Evolutionary conservation across 305 asterid species (phyloP), one percentile per base, ranked within the genome.

Genomic region (Fraxinus nigra): DNA sequence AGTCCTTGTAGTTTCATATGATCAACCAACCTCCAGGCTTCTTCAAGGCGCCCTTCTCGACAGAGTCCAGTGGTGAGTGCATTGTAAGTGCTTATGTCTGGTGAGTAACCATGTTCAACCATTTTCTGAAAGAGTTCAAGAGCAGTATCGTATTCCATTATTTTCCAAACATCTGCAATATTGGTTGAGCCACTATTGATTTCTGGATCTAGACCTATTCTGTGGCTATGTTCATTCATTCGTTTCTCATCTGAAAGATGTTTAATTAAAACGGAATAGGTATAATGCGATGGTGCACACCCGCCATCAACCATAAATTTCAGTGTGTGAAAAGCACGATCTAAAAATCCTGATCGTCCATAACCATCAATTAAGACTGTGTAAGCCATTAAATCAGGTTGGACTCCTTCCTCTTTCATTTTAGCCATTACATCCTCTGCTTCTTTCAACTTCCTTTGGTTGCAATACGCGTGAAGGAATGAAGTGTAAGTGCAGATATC

Each of bases 401-500:
- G 67, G 20, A 91, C 81, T 14, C 92, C 94, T 80, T 82, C 91
- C 77, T 88, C 85, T 81, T 83, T 85, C 95, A 94, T 92, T 84
- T 82, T 90, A 35, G 69, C 76, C 90, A 94, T 88, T 83, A 89
- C 80, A 76, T 82, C 90, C 87, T 92, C 97, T 5, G 93, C 98
- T 87, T 92, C 94, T 85, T 88, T 90, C 87, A 91, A 80, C 89
- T 84, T 92, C 77, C 94, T 92, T 83, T 84, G 92, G 83, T 93
- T 94, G 93, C 92, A 91, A 85, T 92, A 92, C 75, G 97, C 97
- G 79, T 90, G 84, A 76, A 94, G 90, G 86, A 90, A 90, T 14
- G 94, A 89, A 80, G 97, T 92, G 86, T 92, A 94, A 34, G 89
- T 90, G 85, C 95, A 92, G 61, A 94, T 90, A 84, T 94, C 97